phyloP scores from a whole-genome alignment of 2,329 filamentous ascomycete genomes.

The Cladosporium sp. region DNA sequence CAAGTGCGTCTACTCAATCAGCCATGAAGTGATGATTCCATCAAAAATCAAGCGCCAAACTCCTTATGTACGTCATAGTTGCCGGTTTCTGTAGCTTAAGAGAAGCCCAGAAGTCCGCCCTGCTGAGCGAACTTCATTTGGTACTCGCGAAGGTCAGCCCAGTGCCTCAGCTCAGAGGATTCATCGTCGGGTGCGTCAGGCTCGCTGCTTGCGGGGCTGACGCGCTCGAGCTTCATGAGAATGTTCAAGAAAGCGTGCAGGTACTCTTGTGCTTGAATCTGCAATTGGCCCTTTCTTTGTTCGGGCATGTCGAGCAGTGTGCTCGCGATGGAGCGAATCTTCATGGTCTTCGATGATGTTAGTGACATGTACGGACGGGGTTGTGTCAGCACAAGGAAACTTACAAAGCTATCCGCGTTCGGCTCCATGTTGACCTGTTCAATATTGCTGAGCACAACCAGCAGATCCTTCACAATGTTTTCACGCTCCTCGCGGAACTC shows the following conservation, averaged over 20 bases:
- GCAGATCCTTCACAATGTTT: constrained; percentile 71
- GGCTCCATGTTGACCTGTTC: constrained; percentile 80
- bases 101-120: constrained; percentile 47
- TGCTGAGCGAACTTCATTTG: constrained; percentile 65
- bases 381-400: constrained; percentile 23
- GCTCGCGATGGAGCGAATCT: constrained; percentile 77
- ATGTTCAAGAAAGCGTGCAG: constrained; percentile 68
- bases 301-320: constrained; percentile 64
- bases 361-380: constrained; percentile 17
- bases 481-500: constrained; percentile 71
- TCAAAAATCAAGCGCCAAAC: neutral
- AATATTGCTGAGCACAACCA: constrained; percentile 68
- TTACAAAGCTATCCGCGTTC: constrained; percentile 58
- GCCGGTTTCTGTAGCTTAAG: constrained; percentile 13
- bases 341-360: constrained; percentile 55
- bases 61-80: neutral
- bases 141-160: constrained; percentile 73
- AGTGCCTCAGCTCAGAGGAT: constrained; percentile 67
- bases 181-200: constrained; percentile 49
- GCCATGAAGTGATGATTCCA: neutral
- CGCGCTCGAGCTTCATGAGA: constrained; percentile 65
- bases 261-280: constrained; percentile 61
- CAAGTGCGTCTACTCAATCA: neutral
- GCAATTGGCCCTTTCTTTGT: constrained; percentile 46
- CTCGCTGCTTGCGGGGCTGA: constrained; percentile 40